Evolutionary conservation across 345 rosid genomes (phyloP).

Genomic region (Eucalyptus grandis): DNA sequence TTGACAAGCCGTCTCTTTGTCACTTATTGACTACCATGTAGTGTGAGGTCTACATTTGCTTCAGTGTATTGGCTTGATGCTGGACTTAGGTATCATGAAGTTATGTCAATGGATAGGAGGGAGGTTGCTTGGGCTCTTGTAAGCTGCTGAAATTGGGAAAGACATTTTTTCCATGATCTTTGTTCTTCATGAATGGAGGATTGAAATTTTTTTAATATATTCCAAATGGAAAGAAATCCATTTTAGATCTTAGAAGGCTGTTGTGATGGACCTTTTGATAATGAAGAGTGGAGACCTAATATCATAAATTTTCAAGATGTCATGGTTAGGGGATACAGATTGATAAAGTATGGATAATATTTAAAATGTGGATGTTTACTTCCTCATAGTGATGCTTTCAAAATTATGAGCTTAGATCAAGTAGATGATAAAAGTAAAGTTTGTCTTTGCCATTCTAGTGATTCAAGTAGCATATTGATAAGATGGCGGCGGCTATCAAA

Average conservation of each 20-base stretch:
- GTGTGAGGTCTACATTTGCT: neutral
- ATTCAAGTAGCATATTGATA: neutral
- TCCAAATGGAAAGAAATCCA: neutral
- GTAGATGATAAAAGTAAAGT: neutral
- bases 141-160: neutral
- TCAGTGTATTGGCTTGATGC: neutral
- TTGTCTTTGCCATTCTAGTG: neutral
- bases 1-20: neutral
- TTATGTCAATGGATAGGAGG: neutral
- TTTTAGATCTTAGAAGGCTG: neutral
- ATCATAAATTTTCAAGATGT: neutral
- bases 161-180: neutral
- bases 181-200: neutral
- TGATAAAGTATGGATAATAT: neutral
- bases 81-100: neutral
- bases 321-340: neutral
- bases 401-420: neutral
- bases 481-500: too few relatives aligned
- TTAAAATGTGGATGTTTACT: neutral
- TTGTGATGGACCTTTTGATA: neutral
- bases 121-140: neutral
- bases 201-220: neutral
- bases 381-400: neutral
- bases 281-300: neutral
- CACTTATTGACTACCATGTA: neutral